These are phyloP conservation scores for Emergomyces orientalis DNA, from an alignment of 2,329 filamentous ascomycete species.

Conservation along the genomic window DNA sequence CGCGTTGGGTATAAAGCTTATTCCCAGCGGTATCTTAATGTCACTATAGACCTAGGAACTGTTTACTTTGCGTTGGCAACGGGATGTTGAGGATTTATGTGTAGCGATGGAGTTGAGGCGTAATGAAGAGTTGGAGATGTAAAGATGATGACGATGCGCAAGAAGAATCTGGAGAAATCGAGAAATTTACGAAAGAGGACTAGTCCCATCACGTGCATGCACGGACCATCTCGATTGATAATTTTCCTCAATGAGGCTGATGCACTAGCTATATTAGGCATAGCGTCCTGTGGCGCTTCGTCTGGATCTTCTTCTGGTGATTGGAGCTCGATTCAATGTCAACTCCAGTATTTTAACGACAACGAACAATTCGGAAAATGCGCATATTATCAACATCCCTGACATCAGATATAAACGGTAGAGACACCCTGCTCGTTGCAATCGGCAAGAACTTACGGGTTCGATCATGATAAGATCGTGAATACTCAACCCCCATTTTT, in stretches of 20 bases:
- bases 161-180: neutral
- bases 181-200: neutral
- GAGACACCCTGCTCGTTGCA: neutral
- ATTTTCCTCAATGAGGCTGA: neutral
- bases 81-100: neutral
- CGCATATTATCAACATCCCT: neutral
- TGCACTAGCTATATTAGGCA: neutral
- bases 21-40: neutral
- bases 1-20: neutral
- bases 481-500: neutral
- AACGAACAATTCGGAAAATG: neutral
- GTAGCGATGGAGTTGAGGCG: neutral
- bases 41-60: too few species aligned
- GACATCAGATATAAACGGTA: neutral
- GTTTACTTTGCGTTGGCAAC: neutral
- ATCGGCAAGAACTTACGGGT: neutral
- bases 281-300: neutral
- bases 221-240: neutral
- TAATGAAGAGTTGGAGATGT: neutral
- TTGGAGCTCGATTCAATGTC: slow-evolving; percentile 6
- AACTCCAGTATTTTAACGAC: neutral
- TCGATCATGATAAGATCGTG: neutral
- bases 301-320: neutral
- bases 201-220: neutral
- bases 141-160: neutral